Conservation (phyloP, 345 rosid genomes). For the Erucastrum elatum region DNA sequence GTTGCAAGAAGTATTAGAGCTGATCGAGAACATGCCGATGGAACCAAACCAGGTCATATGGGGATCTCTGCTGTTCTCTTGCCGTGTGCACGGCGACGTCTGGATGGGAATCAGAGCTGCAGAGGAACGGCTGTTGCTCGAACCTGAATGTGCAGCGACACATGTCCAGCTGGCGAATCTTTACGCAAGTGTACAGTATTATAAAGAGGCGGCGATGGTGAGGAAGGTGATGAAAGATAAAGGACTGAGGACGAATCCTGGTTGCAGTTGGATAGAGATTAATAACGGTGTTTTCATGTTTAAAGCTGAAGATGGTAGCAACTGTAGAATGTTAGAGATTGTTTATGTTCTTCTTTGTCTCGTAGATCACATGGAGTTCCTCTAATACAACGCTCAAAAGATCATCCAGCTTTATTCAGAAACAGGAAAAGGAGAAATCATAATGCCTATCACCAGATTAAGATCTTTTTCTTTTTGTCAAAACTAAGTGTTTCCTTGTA, state of each 20-base stretch:
- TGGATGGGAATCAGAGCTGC: conserved; percentile 87
- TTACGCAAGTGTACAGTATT: conserved; percentile 62
- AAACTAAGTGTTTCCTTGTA: too few relatives aligned
- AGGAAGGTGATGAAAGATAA: conserved; percentile 83
- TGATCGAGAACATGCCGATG: conserved; percentile 66
- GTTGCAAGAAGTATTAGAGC: conserved; percentile 63
- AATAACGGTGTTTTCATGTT: conserved; percentile 61
- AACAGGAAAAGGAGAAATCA: too few relatives aligned
- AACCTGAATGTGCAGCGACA: conserved; percentile 77
- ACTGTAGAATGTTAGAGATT: conserved; percentile 43
- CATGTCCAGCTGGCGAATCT: conserved; percentile 78
- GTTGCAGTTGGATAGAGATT: conserved; percentile 87
- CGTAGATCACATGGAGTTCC: conserved; percentile 47
- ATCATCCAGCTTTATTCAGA: too few relatives aligned
- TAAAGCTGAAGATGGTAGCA: conserved; percentile 68
- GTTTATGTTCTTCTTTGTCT: conserved; percentile 49
- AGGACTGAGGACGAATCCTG: conserved; percentile 65
- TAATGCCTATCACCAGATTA: too few relatives aligned
- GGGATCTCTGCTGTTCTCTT: conserved; percentile 85
- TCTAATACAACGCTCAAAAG: neutral
- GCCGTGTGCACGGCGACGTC: conserved; percentile 67
- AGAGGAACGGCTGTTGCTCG: conserved; percentile 64
- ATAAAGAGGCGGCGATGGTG: conserved; percentile 72
- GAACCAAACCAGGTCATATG: conserved; percentile 71
- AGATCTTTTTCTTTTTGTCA: too few relatives aligned